phyloP scores from a whole-genome alignment of 805 yeast species.

The Kodamaea kaohsiungensis region DNA sequence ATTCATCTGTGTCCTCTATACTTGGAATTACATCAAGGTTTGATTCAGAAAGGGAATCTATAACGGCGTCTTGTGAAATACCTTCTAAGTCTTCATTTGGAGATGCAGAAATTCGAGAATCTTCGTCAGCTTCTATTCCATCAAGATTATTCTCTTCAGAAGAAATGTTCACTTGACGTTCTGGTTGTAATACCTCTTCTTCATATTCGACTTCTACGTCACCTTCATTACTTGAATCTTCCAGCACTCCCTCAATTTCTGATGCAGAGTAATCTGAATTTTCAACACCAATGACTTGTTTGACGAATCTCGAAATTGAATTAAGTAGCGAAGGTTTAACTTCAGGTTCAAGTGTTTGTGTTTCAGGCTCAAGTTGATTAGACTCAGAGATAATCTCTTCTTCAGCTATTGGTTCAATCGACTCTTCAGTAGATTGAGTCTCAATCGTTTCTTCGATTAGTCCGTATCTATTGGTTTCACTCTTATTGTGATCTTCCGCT shows the following conservation, averaged over 20 bases:
- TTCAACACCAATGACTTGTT: neutral
- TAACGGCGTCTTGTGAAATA: neutral
- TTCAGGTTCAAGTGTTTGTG: neutral
- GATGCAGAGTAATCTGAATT: neutral
- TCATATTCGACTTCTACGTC: neutral
- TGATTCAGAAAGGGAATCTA: neutral
- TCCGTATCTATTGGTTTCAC: neutral
- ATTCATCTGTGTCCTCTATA: neutral
- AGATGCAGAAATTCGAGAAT: no score
- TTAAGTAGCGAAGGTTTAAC: neutral
- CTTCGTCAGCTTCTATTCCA: neutral
- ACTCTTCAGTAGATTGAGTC: neutral
- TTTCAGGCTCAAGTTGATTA: neutral
- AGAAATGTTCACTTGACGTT: neutral
- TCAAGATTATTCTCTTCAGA: neutral
- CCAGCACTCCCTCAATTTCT: neutral
- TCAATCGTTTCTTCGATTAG: neutral
- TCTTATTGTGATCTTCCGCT: neutral
- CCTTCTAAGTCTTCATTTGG: neutral
- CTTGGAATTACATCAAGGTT: neutral
- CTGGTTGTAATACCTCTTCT: neutral
- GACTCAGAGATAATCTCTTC: neutral
- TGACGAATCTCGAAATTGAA: neutral
- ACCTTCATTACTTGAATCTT: neutral
- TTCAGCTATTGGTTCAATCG: neutral